Evolutionary conservation across 768 basidiomycete species (phyloP).

Genomic region (Collybia mongolica): DNA sequence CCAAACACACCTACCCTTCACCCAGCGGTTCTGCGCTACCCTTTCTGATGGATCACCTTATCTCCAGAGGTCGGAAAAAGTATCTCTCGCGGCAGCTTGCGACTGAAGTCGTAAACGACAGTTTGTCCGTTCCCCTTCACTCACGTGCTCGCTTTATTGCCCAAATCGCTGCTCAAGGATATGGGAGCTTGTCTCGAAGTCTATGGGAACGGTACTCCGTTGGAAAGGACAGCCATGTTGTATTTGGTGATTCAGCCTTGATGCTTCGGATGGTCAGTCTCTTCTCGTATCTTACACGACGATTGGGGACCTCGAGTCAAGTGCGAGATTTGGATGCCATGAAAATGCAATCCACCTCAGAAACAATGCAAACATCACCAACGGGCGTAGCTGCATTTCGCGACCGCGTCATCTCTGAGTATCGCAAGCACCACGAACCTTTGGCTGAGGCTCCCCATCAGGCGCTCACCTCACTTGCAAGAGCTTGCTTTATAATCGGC

Average conservation of each 20-base stretch:
- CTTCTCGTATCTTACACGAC: conserved; percentile 28
- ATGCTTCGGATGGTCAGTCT: conserved; percentile 53
- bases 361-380: conserved; percentile 9
- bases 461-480: conserved; percentile 58
- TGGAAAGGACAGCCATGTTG: conserved; percentile 35
- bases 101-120: conserved; percentile 41
- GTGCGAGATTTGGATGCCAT: not conserved
- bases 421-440: conserved; percentile 41
- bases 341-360: not conserved
- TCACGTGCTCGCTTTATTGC: conserved; percentile 52
- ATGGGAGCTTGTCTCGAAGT: conserved; percentile 43
- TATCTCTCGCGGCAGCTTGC: conserved; percentile 51
- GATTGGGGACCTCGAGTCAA: conserved; percentile 12
- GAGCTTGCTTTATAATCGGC: conserved; percentile 60
- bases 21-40: conserved; percentile 45
- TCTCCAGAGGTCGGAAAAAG: conserved; percentile 31
- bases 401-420: conserved; percentile 43
- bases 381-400: conserved; percentile 38
- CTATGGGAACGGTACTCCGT: conserved; percentile 58
- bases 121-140: conserved; percentile 38
- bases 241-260: conserved; percentile 43
- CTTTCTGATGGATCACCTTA: conserved; percentile 54
- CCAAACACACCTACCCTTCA: conserved; percentile 41
- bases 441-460: conserved; percentile 45
- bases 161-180: conserved; percentile 42